Base-by-base conservation (phyloP, 306 rosid genomes). In the Quercus glauca region DNA sequence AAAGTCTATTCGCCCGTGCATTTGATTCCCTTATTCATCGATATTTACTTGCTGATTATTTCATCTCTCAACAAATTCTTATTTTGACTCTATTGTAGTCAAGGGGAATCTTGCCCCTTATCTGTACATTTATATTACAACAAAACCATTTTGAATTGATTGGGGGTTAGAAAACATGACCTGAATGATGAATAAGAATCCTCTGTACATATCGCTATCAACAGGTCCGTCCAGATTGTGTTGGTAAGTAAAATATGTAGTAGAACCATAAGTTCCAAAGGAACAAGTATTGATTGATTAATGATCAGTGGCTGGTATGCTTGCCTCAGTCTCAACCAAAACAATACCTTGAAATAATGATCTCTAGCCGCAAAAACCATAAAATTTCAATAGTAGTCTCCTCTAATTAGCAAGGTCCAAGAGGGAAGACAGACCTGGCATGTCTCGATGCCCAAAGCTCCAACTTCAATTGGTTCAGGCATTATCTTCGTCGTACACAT, bases 401-500 rank as follows among this genome's bases (percentile, higher is more conserved):
- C 31, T 21, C 65, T 17, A 13, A 55, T 14, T 17, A 67, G 25
- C 15, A 33, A 67, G 71, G 71, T 33, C 23, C 21, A 33, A 53
- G 21, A 19, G 15, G 53, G 65, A 56, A 49, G 49, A 55, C 75
- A 43, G 33, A 17, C 49, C 20, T 20, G 20, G 63, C 12, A 6
- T 23, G 25, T 35, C 43, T 68, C 11, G 5, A 53, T 55, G 76
- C 79, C 74, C 63, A 33, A 19, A 35, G 71, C 15, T 56, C 76
- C 76, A 51, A 29, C 63, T 75, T 83, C 80, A 82, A 31, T 78
- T 56, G 23, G 73, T 57, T 77, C 65, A 63, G 72, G 56, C 78
- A 77, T 86, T 78, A 68, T 84, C 86, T 73, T 78, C 88, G 49
- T 83, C 78, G 86, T 83, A 81, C 49, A 57, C 63, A 37, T 85